Evolutionary conservation across 2,329 filamentous ascomycete species (phyloP), one percentile per base, ranked within the genome.

Genomic region (Fusarium sp.): DNA sequence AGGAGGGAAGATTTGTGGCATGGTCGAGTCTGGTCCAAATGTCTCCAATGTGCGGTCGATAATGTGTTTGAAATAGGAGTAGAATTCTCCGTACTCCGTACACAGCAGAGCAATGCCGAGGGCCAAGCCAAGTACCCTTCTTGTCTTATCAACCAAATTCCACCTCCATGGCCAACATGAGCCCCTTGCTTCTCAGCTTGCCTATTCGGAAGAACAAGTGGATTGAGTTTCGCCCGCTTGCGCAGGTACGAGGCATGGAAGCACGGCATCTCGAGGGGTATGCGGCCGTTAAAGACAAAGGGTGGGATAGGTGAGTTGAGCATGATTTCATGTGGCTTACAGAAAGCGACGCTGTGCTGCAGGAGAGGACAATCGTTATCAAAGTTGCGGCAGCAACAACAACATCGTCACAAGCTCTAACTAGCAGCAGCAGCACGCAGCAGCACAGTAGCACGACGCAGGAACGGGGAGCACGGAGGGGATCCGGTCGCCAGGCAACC

Each of bases 231-330:
- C 50, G 58, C 52, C 62, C 65, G 56, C 62, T 73, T 72, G 58
- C 58, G 65, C 70, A 72, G 70, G 69, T 69, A 72, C 69, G 63
- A 66, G 50, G 40, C 59, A 69, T 71, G 59, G 50, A 65, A 54
- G 63, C 58, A 72, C 58, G 68, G 30, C 45, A 65, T 58, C 47
- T 58, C 63, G 64, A 62, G 25, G 47, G 43, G 54, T 35, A 38
- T 63, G 60, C 35, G 45, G 35, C 52, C 63, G 38, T 58, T 20
- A 45, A 22, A 58, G 63, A 68, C 47, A 64, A 71, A 38, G 58
- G 47, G 54, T 61, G 43, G 65, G 17, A 47, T 69, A 57, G 59
- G 69, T 65, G 57, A 65, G 38, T 65, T 60, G 11, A 35, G 43
- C 27, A 68, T 71, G 63, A 61, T 63, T 54, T 61, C 69, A 66